Conservation (phyloP, 2,329 filamentous ascomycete genomes). For the Talaromyces islandicus region DNA sequence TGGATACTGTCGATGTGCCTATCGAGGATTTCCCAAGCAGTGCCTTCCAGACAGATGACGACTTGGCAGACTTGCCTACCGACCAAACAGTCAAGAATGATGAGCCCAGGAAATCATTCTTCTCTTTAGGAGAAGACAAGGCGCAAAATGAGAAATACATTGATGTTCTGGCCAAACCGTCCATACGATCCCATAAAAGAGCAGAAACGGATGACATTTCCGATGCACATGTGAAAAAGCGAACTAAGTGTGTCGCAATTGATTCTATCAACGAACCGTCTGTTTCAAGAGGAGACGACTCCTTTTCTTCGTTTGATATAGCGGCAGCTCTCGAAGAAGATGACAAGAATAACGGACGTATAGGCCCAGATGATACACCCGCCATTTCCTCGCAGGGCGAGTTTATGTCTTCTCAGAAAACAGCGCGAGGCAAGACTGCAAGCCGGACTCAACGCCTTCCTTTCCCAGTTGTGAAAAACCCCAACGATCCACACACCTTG, state of each 20-base stretch:
- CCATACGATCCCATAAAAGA: not conserved
- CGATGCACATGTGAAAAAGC: not conserved
- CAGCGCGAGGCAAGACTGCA: conserved; percentile 20
- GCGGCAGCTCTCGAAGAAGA: conserved; percentile 4
- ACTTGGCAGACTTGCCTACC: not conserved
- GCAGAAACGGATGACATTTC: not conserved
- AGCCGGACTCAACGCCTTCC: conserved; percentile 45
- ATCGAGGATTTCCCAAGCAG: conserved; percentile 8
- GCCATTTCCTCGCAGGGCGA: conserved; percentile 14
- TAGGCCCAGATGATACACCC: not conserved
- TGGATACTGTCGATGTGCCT: conserved; percentile 13
- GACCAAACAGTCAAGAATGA: not conserved
- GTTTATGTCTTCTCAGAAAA: conserved; percentile 22
- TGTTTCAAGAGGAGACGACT: not conserved
- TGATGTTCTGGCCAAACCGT: not conserved
- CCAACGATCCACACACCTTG: conserved; percentile 58
- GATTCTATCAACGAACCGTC: not conserved
- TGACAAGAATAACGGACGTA: not conserved
- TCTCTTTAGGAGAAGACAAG: not conserved
- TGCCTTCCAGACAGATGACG: conserved; percentile 12
- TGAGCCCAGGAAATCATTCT: not conserved
- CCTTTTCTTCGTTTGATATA: conserved; percentile 9
- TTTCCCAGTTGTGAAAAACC: conserved; percentile 74
- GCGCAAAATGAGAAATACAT: not conserved
- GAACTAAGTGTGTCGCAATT: not conserved